Base-by-base conservation (phyloP, 495 filamentous ascomycete species). In the Bombardia bombarda region DNA sequence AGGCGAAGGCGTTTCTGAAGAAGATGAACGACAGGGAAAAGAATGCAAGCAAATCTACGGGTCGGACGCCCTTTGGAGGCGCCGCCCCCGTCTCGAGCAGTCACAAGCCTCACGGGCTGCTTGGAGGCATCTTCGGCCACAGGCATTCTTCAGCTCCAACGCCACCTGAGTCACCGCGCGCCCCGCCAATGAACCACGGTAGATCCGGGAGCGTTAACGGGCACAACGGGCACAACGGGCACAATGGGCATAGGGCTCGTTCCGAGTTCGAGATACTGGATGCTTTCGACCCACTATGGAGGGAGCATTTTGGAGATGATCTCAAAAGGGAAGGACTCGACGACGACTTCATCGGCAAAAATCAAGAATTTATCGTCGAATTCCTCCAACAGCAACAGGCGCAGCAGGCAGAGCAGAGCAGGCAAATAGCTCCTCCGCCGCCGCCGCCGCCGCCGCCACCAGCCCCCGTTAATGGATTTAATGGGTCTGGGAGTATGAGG, bases 21-120 rank as follows among this genome's bases (percentile, higher is more conserved):
- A 97, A 95, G 67, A 82, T 98, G 70, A 82, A 90, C 47, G 89
- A 94, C 51, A 72, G 89, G 43, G 89, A 95, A 64, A 95, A 95
- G 77, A 84, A 86, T 62, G 88, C 87, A 7, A 87, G 80, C 66
- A 94, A 93, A 64, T 78, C 79, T 39, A 96, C 89, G 7, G 78
- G 63, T 50, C 74, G 77, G 50, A 90, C 82, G 13, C 80, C 83
- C 6, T 95, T 94, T 52, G 79, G 82, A 18, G 83, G 80, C 7
- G 51, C 69, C 24, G 58, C 67, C 18, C 68, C 70, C 18, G 69
- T 70, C 31, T 14, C 70, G 66, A 35, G 22, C 17, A 58, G 60
- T 24, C 62, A 63, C 32, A 64, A 60, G 32, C 55, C 61, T 55
- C 65, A 73, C 46, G 66, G 63, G 18, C 45, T 68, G 25, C 74